Percentiles rank a stretch among this genome's conserved stretches.
Evolutionary conservation across 352 stramenopile species (phyloP).

Genomic region (Globisporangium takayamanum): DNA sequence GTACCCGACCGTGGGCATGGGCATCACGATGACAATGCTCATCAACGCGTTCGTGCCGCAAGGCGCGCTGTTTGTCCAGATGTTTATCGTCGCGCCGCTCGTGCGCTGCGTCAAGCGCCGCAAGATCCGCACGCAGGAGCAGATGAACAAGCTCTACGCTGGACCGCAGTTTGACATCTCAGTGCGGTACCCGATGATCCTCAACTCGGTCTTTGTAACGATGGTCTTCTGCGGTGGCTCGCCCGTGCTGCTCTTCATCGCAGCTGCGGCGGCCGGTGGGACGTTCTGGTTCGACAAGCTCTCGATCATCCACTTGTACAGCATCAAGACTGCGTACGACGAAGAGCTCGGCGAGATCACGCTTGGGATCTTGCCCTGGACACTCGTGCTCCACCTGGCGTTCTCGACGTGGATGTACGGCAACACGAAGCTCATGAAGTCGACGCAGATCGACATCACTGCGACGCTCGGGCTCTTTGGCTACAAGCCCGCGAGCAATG

Average conservation of each 20-base stretch:
- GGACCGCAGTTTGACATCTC: constrained; percentile 70
- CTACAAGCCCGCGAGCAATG: constrained; percentile 12
- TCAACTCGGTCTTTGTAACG: constrained; percentile 84
- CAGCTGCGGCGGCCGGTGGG: constrained; percentile 39
- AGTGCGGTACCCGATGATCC: constrained; percentile 73
- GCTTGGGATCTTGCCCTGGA: constrained; percentile 57
- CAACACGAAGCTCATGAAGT: constrained; percentile 59
- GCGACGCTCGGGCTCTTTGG: constrained; percentile 34
- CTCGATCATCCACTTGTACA: constrained; percentile 66
- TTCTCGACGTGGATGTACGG: constrained; percentile 86
- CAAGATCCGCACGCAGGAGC: constrained; percentile 53
- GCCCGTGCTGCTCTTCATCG: constrained; percentile 75
- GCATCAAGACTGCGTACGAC: constrained; percentile 75
- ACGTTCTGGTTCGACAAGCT: constrained; percentile 85
- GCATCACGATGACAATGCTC: constrained; percentile 83
- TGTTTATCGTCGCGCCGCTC: constrained; percentile 53
- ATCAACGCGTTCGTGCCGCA: constrained; percentile 76
- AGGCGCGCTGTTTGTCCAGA: constrained; percentile 43
- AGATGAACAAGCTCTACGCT: constrained; percentile 77
- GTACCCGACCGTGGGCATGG: constrained; percentile 85
- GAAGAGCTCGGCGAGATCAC: constrained; percentile 62
- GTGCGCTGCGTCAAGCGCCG: constrained; percentile 29
- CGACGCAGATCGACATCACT: constrained; percentile 38
- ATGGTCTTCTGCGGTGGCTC: constrained; percentile 78
- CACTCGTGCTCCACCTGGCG: constrained; percentile 53